Base-by-base conservation (phyloP, 768 basidiomycete genomes). In the Lentinula aciculospora region DNA sequence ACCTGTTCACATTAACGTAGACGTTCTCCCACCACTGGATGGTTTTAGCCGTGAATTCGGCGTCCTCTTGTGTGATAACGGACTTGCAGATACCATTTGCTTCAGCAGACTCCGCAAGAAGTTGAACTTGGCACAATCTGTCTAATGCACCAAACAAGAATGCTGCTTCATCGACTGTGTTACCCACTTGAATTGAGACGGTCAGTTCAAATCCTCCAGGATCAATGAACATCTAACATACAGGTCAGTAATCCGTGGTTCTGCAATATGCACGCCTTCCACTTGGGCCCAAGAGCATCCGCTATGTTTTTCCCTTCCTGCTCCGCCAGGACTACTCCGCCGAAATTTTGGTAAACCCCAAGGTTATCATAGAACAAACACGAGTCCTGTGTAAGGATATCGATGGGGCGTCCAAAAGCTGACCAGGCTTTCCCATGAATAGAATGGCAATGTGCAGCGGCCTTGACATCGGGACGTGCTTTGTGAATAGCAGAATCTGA, bases 351-450 rank as follows among this genome's bases (percentile, higher is more conserved):
- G 61, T 81, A 79, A 25, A 81, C 66, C 8, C 68, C 73, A 61
- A 71, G 70, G 49, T 77, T 75, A 49, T 78, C 64, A 60, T 74
- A 74, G 62, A 81, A 76, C 2, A 71, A 68, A 56, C 75, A 78
- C 9, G 74, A 62, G 55, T 79, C 79, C 64, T 79, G 78, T 7
- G 74, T 74, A 39, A 76, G 69, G 61, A 75, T 72, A 31, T 78
- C 75, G 36, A 79, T 66, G 12, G 70, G 66, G 32, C 67, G 70
- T 15, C 79, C 78, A 28, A 81, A 71, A 10, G 76, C 67, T 7
- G 76, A 76, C 67, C 77, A 82, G 0, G 79, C 76, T 61, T 77
- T 80, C 31, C 80, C 81, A 63, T 76, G 68, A 7, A 74, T 67
- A 9, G 78, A 76, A 62, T 80, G 79, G 12, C 76, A 76, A 62